Conservation (phyloP, 176 grass and related monocot genomes). For the Carex littledalei region DNA sequence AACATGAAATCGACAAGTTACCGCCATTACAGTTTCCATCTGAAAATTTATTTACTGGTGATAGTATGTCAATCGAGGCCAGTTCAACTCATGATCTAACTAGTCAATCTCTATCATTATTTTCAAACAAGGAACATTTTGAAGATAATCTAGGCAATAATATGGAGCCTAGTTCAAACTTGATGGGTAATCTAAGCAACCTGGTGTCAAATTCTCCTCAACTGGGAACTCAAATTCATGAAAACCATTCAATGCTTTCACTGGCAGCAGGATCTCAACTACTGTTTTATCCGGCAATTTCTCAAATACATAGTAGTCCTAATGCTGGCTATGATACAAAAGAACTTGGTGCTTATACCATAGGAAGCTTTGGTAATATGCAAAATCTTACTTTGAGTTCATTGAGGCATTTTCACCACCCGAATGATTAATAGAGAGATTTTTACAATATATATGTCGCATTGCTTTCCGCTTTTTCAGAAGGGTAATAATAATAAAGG, state of each 20-base stretch:
- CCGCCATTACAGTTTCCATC: conserved; percentile 71
- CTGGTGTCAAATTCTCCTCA: conserved; percentile 13
- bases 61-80: neutral
- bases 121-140: conserved; percentile 18
- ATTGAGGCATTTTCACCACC: conserved; percentile 50
- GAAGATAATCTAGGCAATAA: neutral
- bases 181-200: neutral
- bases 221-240: conserved; percentile 21
- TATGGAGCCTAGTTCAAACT: neutral
- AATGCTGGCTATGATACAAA: conserved; percentile 49
- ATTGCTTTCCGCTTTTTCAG: neutral
- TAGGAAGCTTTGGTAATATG: conserved; percentile 43
- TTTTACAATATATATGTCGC: neutral
- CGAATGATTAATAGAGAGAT: conserved; percentile 20
- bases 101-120: conserved; percentile 17
- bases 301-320: neutral
- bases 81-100: conserved; percentile 13
- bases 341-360: conserved; percentile 43
- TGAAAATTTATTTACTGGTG: conserved; percentile 30
- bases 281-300: conserved; percentile 47
- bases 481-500: neutral
- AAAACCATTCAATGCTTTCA: conserved; percentile 54
- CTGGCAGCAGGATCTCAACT: conserved; percentile 55
- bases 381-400: conserved; percentile 55
- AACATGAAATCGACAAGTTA: conserved; percentile 94